Percentiles rank a stretch among this genome's conserved stretches.
Conservation (phyloP, 148 eudicot genomes). For the Mesembryanthemum crystallinum region DNA sequence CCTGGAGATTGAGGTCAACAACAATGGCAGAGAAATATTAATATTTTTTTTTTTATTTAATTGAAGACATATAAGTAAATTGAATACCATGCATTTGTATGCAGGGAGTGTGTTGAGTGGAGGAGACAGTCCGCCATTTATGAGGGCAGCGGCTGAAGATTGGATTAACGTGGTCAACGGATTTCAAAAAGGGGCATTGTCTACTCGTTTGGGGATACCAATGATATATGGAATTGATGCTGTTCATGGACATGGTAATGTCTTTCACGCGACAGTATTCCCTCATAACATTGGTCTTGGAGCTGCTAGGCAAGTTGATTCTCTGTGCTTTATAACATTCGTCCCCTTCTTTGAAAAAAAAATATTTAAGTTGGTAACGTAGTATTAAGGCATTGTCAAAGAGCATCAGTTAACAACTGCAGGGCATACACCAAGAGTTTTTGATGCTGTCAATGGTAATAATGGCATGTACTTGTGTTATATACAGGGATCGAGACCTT, state of each 20-base stretch:
- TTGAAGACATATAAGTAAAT: no score
- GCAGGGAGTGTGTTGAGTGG: constrained; percentile 36
- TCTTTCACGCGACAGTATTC: constrained; percentile 26
- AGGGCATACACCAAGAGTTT: constrained; percentile 1
- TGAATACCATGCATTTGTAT: no score
- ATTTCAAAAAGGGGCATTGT: constrained; percentile 27
- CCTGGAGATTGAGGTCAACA: no score
- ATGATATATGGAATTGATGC: constrained; percentile 39
- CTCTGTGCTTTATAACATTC: no score
- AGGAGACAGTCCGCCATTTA: constrained; percentile 26
- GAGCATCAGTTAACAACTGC: no score
- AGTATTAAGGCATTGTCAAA: no score
- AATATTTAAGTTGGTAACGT: no score
- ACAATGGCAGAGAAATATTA: no score
- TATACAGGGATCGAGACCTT: constrained; percentile 27
- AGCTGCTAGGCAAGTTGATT: constrained; percentile 32
- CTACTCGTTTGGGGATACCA: constrained; percentile 33
- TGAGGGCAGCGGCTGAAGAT: constrained; percentile 21
- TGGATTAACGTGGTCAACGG: constrained; percentile 22
- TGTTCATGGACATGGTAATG: constrained; percentile 32
- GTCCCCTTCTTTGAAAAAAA: no score
- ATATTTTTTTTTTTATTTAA: no score
- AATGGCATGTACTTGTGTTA: background rate
- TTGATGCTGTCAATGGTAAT: constrained; percentile 32
- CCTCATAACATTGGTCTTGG: constrained; percentile 41